phyloP scores from a whole-genome alignment of 345 rosid species.

The Trapa bicornis region DNA sequence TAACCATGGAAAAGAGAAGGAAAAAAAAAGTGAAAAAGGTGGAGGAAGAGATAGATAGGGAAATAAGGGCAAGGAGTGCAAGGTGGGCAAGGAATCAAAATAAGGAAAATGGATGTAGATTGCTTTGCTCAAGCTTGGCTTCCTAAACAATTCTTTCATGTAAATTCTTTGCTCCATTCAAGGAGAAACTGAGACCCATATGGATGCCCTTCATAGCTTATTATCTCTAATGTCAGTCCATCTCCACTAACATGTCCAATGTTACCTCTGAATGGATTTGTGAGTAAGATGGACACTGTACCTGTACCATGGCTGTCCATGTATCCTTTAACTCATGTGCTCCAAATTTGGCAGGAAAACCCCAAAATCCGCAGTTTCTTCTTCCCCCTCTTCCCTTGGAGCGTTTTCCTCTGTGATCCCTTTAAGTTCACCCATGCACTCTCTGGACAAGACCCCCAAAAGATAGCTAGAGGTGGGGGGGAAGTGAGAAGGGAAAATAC shows the following conservation, averaged over 20 bases:
- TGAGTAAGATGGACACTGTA: too few species aligned
- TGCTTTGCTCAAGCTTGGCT: background rate
- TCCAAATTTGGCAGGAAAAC: background rate
- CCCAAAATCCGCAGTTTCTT: background rate
- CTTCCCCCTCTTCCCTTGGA: background rate
- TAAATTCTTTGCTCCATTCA: background rate
- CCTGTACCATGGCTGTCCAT: too few species aligned
- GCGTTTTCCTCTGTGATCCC: background rate
- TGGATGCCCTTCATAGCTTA: background rate
- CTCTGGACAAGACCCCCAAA: background rate
- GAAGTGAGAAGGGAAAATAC: background rate
- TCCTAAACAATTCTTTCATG: background rate
- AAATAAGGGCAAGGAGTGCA: background rate
- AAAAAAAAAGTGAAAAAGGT: too few species aligned
- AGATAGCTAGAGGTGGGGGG: background rate
- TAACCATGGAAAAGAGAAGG: too few species aligned
- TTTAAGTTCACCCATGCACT: background rate
- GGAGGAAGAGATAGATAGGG: background rate
- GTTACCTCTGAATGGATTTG: too few species aligned
- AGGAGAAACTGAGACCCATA: background rate
- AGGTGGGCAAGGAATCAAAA: background rate
- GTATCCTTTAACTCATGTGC: too few species aligned
- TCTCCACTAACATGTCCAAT: too few species aligned
- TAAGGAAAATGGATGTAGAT: background rate
- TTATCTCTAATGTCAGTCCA: background rate